These are phyloP conservation scores for Hypoxylon subgilvum DNA, from an alignment of 495 filamentous ascomycete genomes.

Conservation along the genomic window DNA sequence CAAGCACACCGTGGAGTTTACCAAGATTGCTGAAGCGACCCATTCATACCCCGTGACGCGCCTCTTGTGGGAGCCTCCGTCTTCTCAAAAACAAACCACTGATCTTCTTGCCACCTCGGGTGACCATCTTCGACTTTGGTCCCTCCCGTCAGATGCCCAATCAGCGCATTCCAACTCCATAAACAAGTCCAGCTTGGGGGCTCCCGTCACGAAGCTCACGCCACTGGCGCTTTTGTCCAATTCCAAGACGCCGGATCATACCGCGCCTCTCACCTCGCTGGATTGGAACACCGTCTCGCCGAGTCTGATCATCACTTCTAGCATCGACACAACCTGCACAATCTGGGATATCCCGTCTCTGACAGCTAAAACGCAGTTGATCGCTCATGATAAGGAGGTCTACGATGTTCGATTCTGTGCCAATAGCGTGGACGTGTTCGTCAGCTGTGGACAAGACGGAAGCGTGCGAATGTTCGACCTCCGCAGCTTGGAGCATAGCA, in stretches of 20 bases:
- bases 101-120: conserved; percentile 96
- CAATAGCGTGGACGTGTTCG: conserved; percentile 95
- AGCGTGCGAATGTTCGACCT: conserved; percentile 99
- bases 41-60: conserved; percentile 97
- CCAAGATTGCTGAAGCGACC: conserved; percentile 93
- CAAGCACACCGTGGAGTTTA: conserved; percentile 83
- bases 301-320: conserved; percentile 96
- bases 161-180: conserved; percentile 72
- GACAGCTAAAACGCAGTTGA: conserved; percentile 97
- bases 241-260: conserved; percentile 97
- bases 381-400: conserved; percentile 98
- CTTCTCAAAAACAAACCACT: conserved; percentile 94
- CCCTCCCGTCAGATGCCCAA: conserved; percentile 67
- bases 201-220: conserved; percentile 81
- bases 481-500: conserved; percentile 94
- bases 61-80: conserved; percentile 95
- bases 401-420: conserved; percentile 98
- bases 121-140: conserved; percentile 96
- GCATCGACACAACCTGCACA: conserved; percentile 99
- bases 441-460: conserved; percentile 95
- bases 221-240: conserved; percentile 94
- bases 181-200: conserved; percentile 68
- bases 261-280: conserved; percentile 90
- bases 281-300: conserved; percentile 98
- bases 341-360: conserved; percentile 99